Base-by-base conservation (phyloP, 1,284 basidiomycete species). In the Boletellus sp. region DNA sequence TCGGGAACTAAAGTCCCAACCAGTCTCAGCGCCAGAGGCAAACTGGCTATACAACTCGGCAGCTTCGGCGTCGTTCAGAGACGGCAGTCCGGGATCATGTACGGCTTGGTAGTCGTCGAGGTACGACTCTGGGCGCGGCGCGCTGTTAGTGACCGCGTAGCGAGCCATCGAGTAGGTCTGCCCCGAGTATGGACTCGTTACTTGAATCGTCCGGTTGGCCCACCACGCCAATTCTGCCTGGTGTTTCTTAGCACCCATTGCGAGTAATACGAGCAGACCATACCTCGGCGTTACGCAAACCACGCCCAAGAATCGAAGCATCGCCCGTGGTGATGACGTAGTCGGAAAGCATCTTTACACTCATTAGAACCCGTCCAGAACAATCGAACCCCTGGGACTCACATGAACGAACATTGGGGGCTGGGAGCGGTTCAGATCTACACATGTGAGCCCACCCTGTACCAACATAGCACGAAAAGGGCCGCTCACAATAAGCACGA, bases 51-150 rank as follows among this genome's bases (percentile, higher is more conserved):
- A 97, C n/a, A 97, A 67, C 4, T 77, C 80, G 0, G 78, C 77
- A 44, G 79, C 76, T 63, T 86, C 70, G 1, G 76, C 70, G 21
- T 83, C 83, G 51, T 81, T 87, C 45, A 92, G 70, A 6, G 80
- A 65, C 1, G 63, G 60, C 8, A 82, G 60, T 0, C 76, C 74
- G 1, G 85, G 80, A 49, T 83, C 85, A 52, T 87, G 82, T 5
- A 81, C 87, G 0, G 90, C 91, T 24, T 72, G 60, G 62, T 91
- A 95, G 72, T 97, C 94, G 79, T 75, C 72, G 7, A 82, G 64
- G 60, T 86, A 89, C 1, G 87, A 90, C 71, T 97, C 93, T 0
- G 93, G 93, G n/a, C 93, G 79, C 24, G 93, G 93, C 1, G 90
- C 93, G 24, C 75, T 86, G 68, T 95, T 97, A 55, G 76, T 82